Percentiles rank a stretch among this genome's conserved stretches.
Evolutionary conservation across 106 monocot genomes (phyloP).

Genomic region (Phalaenopsis equestris): DNA sequence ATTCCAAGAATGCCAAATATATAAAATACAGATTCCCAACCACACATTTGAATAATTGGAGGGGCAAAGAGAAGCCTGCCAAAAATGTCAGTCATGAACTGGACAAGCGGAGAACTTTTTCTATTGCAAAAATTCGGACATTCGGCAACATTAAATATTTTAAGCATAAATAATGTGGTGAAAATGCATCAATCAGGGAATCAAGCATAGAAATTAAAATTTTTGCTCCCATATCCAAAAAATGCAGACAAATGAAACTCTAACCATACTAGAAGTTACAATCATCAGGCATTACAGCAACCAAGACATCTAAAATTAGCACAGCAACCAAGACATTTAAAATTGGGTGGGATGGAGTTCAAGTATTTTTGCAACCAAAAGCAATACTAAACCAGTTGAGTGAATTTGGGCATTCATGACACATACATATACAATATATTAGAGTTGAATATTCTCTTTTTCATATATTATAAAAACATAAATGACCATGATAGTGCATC

Average conservation of each 20-base stretch:
- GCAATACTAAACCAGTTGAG: neutral
- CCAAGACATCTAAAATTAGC: neutral
- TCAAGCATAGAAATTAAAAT: neutral
- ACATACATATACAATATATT: neutral
- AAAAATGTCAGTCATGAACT: constrained; percentile 16
- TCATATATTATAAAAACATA: neutral
- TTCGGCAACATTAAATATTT: neutral
- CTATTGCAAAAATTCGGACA: neutral
- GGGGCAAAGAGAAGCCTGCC: constrained; percentile 91
- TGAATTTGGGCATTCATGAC: neutral
- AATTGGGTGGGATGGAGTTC: neutral
- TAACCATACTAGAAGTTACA: neutral
- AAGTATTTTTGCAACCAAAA: neutral
- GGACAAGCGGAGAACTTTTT: constrained; percentile 3
- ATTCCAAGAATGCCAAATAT: constrained; percentile 81
- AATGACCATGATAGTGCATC: neutral
- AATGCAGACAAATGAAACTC: neutral
- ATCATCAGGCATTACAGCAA: neutral
- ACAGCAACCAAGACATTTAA: neutral
- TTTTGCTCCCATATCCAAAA: neutral
- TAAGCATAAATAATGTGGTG: neutral
- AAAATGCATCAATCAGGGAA: neutral
- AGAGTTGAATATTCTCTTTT: neutral
- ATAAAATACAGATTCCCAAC: constrained; percentile 97
- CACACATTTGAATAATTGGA: constrained; percentile 75